Evolutionary conservation across 805 yeast genomes (phyloP).

Genomic region (Hanseniaspora lindneri): DNA sequence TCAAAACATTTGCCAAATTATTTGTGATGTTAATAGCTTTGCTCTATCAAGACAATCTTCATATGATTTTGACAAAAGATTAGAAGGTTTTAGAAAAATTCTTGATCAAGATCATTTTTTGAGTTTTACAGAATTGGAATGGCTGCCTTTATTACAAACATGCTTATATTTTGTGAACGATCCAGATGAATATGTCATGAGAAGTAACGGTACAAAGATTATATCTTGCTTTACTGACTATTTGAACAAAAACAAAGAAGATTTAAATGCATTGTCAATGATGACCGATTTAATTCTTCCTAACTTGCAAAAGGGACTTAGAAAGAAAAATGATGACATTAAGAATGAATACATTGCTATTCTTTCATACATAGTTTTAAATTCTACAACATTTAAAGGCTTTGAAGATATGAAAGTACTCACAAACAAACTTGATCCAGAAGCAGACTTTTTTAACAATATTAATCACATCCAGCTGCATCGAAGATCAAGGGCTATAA

Average conservation of each 20-base stretch:
- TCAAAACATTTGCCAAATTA: slow-evolving; percentile 38
- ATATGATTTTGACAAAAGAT: slow-evolving; percentile 65
- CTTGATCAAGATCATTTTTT: slow-evolving; percentile 47
- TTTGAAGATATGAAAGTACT: slow-evolving; percentile 57
- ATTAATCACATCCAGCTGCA: slow-evolving; percentile 73
- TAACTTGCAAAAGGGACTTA: slow-evolving; percentile 51
- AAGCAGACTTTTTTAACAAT: slow-evolving; percentile 67
- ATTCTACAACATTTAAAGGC: slow-evolving; percentile 36
- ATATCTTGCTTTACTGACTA: slow-evolving; percentile 57
- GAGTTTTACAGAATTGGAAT: slow-evolving; percentile 41
- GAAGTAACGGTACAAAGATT: slow-evolving; percentile 61
- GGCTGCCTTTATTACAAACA: slow-evolving; percentile 68
- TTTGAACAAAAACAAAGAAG: slow-evolving; percentile 23
- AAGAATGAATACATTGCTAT: slow-evolving; percentile 62
- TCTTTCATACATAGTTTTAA: slow-evolving; percentile 48
- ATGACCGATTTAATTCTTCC: slow-evolving; percentile 53
- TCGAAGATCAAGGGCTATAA: slow-evolving; percentile 75
- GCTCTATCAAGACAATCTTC: slow-evolving; percentile 52
- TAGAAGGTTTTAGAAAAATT: slow-evolving; percentile 46
- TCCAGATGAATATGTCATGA: slow-evolving; percentile 63
- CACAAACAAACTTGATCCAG: slow-evolving; percentile 58
- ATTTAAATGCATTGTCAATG: slow-evolving; percentile 27
- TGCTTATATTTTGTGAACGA: slow-evolving; percentile 63
- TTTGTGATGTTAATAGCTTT: slow-evolving; percentile 59
- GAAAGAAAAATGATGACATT: slow-evolving; percentile 46